phyloP scores from a whole-genome alignment of 2,329 filamentous ascomycete species.

The Cryoendolithus antarcticus region DNA sequence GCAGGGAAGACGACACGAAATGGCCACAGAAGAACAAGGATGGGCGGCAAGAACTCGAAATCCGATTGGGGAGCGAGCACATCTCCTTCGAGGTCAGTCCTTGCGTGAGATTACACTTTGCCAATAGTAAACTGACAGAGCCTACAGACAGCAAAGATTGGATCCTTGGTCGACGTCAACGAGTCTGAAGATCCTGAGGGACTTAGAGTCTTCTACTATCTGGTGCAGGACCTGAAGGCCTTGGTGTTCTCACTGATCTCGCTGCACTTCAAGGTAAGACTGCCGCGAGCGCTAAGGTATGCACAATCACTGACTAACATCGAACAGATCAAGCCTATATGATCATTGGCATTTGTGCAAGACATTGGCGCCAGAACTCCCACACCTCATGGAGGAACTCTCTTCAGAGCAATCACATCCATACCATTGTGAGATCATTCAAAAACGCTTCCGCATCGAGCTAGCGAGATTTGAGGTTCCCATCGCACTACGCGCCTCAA shows the following conservation, averaged over 20 bases:
- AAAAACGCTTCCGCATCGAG: too few relatives aligned
- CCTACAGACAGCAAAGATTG: conserved; percentile 85
- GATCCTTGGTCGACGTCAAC: conserved; percentile 89
- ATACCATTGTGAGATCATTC: too few relatives aligned
- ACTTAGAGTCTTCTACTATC: conserved; percentile 93
- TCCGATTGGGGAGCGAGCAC: conserved; percentile 83
- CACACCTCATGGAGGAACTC: too few relatives aligned
- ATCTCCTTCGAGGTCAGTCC: conserved; percentile 86
- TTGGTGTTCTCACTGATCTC: conserved; percentile 93
- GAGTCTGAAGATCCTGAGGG: conserved; percentile 94
- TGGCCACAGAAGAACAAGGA: conserved; percentile 99
- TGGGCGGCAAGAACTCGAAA: conserved; percentile 90
- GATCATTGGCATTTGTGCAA: conserved; percentile 1
- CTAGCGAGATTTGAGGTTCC: too few relatives aligned
- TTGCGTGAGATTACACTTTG: background rate
- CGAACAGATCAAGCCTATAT: conserved; percentile 22
- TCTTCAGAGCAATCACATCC: too few relatives aligned
- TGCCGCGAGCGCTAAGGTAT: background rate
- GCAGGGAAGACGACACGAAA: conserved; percentile 89
- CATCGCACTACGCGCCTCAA: too few relatives aligned
- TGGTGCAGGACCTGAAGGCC: conserved; percentile 93
- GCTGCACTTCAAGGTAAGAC: conserved; percentile 77
- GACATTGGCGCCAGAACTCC: too few relatives aligned
- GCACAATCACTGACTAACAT: conserved; percentile 1
- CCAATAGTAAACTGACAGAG: conserved; percentile 13